These are phyloP conservation scores for Cytospora piceicola DNA, from an alignment of 2,329 filamentous ascomycete genomes.

Conservation along the genomic window DNA sequence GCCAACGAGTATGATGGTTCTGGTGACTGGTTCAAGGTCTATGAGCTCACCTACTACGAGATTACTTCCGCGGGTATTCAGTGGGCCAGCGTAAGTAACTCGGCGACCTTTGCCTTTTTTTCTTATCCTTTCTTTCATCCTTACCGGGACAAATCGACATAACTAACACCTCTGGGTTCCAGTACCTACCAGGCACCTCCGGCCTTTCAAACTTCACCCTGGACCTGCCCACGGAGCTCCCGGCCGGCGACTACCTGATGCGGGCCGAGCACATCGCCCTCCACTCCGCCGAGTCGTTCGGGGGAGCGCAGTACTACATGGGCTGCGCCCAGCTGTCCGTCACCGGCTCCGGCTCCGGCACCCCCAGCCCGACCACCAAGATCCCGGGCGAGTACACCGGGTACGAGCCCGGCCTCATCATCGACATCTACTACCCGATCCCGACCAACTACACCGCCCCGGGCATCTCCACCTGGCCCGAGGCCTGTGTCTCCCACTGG, in stretches of 20 bases:
- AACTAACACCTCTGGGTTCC: background rate
- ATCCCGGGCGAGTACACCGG: slow-evolving; percentile 42
- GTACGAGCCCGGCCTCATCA: slow-evolving; percentile 40
- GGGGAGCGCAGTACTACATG: slow-evolving; percentile 45
- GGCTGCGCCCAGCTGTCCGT: slow-evolving; percentile 43
- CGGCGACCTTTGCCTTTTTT: slow-evolving; percentile 22
- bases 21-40: slow-evolving; percentile 45
- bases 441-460: slow-evolving; percentile 41
- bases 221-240: slow-evolving; percentile 37
- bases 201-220: slow-evolving; percentile 41
- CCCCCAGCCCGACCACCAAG: slow-evolving; percentile 38
- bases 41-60: slow-evolving; percentile 38
- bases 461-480: slow-evolving; percentile 42
- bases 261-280: slow-evolving; percentile 47
- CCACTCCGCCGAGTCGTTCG: slow-evolving; percentile 40
- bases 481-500: slow-evolving; percentile 43
- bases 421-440: slow-evolving; percentile 43
- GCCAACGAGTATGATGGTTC: slow-evolving; percentile 40
- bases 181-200: slow-evolving; percentile 15
- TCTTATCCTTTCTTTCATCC: background rate
- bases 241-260: slow-evolving; percentile 47
- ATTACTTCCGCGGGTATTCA: slow-evolving; percentile 39
- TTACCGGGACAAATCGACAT: background rate
- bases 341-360: slow-evolving; percentile 39
- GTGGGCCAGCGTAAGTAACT: slow-evolving; percentile 36